phyloP scores from a whole-genome alignment of 2,329 filamentous ascomycete genomes.

The Colletotrichum sansevieriae region DNA sequence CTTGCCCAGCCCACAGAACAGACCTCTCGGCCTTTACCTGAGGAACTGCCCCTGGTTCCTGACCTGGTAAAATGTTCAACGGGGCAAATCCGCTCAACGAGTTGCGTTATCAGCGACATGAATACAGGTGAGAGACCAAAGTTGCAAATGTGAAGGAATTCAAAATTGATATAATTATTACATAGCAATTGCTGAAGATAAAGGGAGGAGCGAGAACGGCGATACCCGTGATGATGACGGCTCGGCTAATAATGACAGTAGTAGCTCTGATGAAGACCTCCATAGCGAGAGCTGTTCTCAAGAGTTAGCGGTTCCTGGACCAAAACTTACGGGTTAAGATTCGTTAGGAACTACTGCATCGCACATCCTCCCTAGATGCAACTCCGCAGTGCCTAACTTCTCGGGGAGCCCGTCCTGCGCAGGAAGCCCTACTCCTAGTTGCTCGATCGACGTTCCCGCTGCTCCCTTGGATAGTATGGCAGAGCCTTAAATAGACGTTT shows the following conservation, averaged over 20 bases:
- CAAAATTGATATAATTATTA: background rate
- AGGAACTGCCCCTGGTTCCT: background rate
- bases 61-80: background rate
- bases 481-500: conserved; percentile 16
- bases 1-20: conserved; percentile 1
- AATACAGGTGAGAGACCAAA: background rate
- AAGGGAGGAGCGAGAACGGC: background rate
- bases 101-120: background rate
- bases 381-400: background rate
- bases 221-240: background rate
- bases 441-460: background rate
- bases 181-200: background rate
- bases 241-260: background rate
- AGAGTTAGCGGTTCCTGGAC: background rate
- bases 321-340: background rate
- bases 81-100: background rate
- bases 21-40: background rate
- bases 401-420: background rate
- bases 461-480: background rate
- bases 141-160: background rate
- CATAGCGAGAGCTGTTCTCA: background rate
- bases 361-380: background rate
- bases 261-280: background rate
- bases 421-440: too few relatives aligned
- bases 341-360: background rate